Conservation (phyloP, 176 grass and related monocot genomes). For the Saccharum spontaneum region DNA sequence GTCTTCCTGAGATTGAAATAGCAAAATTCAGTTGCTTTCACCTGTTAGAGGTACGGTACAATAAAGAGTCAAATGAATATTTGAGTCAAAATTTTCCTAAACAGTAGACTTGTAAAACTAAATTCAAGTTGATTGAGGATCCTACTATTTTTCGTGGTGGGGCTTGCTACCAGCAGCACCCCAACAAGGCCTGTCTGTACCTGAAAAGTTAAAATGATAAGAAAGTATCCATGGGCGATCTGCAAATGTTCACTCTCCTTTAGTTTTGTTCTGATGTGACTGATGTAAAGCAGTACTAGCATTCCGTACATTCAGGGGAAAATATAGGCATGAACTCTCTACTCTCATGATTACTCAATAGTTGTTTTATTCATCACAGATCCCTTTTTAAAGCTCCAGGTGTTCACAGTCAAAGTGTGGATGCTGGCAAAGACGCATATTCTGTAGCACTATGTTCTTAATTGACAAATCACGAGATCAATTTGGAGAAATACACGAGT, state of each 20-base stretch:
- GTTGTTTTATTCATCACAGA: not conserved
- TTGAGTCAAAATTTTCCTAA: not conserved
- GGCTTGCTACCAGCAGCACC: not conserved
- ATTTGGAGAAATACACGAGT: not conserved
- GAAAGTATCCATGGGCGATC: conserved; percentile 26
- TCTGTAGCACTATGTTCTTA: too few species aligned
- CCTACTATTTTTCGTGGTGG: conserved; percentile 21
- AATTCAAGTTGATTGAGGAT: conserved; percentile 29
- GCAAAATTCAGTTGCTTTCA: not conserved
- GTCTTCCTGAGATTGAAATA: conserved; percentile 19
- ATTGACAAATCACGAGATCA: too few species aligned
- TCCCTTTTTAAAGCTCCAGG: conserved; percentile 12
- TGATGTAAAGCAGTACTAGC: conserved; percentile 17
- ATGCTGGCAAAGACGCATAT: not conserved
- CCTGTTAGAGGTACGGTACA: not conserved
- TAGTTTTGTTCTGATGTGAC: conserved; percentile 23
- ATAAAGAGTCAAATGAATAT: conserved; percentile 4
- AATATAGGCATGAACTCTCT: conserved; percentile 14
- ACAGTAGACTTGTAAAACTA: not conserved
- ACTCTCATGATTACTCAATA: not conserved
- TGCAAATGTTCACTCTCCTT: not conserved
- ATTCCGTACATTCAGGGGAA: conserved; percentile 25
- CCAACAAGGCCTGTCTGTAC: not conserved
- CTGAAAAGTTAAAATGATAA: conserved; percentile 9
- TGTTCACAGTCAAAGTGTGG: conserved; percentile 4